These are phyloP conservation scores for Alternaria incomplexa DNA, from an alignment of 2,329 filamentous ascomycete genomes.

Conservation along the genomic window DNA sequence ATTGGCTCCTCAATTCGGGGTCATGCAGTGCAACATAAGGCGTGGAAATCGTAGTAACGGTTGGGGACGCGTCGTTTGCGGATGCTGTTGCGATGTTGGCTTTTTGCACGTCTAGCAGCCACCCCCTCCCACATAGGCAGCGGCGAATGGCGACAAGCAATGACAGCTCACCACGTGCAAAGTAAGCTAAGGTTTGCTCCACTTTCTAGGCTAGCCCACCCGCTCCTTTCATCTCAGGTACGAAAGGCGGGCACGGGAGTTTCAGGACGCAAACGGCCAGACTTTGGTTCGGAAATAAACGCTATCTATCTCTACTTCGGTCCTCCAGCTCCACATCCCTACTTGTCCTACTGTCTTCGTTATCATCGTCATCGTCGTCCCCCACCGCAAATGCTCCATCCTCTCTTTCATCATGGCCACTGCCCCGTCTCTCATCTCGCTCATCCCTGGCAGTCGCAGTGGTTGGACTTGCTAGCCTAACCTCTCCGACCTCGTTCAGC, in stretches of 20 bases:
- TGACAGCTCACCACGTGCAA: constrained; percentile 12
- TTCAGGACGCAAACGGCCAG: neutral
- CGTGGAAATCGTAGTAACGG: neutral
- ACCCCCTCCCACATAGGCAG: neutral
- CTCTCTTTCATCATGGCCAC: neutral
- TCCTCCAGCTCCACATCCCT: constrained; percentile 8
- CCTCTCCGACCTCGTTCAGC: constrained; percentile 25
- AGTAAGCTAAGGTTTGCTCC: constrained; percentile 1
- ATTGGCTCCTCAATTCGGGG: constrained; percentile 21
- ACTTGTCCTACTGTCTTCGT: neutral
- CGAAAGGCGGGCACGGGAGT: neutral
- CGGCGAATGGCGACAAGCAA: constrained; percentile 1
- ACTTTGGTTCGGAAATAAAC: neutral
- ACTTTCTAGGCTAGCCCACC: constrained; percentile 3
- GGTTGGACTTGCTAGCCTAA: constrained; percentile 36
- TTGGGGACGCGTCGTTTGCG: neutral
- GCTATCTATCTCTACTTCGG: constrained; percentile 21
- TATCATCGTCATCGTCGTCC: constrained; percentile 16
- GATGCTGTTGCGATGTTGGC: neutral
- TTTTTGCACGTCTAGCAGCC: neutral
- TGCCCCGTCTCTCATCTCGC: constrained; percentile 4
- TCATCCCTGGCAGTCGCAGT: neutral
- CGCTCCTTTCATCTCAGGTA: constrained; percentile 4
- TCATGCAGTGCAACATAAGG: constrained; percentile 7
- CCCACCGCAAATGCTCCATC: constrained; percentile 13